phyloP scores from a whole-genome alignment of 208 protist genomes.

The Acanthamoeba triangularis region DNA sequence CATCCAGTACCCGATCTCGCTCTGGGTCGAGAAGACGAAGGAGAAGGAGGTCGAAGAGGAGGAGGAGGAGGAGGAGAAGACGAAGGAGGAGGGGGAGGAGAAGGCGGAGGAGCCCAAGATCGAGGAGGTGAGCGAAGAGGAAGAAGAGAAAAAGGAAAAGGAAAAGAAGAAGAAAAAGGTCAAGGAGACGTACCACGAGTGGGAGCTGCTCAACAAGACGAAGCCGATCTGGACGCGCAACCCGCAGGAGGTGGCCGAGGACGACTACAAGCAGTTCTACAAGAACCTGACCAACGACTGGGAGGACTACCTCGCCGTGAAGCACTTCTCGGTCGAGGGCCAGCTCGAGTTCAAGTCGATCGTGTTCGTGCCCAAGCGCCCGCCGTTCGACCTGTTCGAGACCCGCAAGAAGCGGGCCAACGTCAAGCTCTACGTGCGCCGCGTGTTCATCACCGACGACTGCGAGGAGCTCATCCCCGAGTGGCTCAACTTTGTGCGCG shows the following conservation, averaged over 20 bases:
- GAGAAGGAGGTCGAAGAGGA: conserved; percentile 97
- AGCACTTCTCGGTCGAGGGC: conserved; percentile 99
- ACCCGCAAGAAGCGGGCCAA: conserved; percentile 98
- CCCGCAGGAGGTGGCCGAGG: conserved; percentile 97
- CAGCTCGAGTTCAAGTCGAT: conserved; percentile 98
- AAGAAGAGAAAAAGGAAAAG: conserved; percentile 83
- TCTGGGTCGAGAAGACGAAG: conserved; percentile 97
- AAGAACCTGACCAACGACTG: conserved; percentile 98
- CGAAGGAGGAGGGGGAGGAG: conserved; percentile 84
- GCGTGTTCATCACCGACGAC: conserved; percentile 99
- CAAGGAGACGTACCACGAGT: conserved; percentile 94
- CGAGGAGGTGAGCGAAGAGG: conserved; percentile 91
- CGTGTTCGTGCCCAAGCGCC: conserved; percentile 97
- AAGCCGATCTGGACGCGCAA: conserved; percentile 99
- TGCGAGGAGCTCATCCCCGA: conserved; percentile 98
- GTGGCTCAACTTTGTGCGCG: conserved; percentile 98
- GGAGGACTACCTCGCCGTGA: conserved; percentile 98
- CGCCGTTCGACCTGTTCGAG: conserved; percentile 99
- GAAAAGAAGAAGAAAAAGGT: conserved; percentile 92
- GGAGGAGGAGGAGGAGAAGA: conserved; percentile 86
- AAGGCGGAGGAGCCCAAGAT: conserved; percentile 86
- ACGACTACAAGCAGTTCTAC: conserved; percentile 99
- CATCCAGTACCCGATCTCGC: conserved; percentile 99
- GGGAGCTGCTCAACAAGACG: conserved; percentile 98
- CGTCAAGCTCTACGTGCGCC: conserved; percentile 98